Conservation (phyloP, 805 yeast genomes). For the Wickerhamiella dianesei region DNA sequence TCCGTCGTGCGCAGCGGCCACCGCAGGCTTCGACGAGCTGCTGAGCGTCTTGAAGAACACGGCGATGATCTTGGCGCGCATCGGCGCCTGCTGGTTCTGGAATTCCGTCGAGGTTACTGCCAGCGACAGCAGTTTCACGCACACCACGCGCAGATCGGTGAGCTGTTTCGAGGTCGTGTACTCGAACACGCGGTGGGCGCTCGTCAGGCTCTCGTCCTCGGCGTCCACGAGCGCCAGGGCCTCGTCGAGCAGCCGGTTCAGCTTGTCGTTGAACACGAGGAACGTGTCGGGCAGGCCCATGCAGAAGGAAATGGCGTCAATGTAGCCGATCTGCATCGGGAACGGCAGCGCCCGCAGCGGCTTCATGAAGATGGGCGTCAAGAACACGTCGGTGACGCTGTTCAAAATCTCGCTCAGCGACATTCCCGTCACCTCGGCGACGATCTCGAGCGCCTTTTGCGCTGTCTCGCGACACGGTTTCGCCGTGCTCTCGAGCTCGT, state of each 20-base stretch:
- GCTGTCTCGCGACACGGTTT: conserved; percentile 71
- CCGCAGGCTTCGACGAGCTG: conserved; percentile 70
- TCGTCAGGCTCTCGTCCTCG: conserved; percentile 88
- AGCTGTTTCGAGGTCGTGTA: conserved; percentile 80
- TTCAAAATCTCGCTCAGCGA: conserved; percentile 63
- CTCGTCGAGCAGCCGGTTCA: conserved; percentile 71
- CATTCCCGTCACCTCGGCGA: conserved; percentile 57
- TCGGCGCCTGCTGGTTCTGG: conserved; percentile 42
- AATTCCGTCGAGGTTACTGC: conserved; percentile 80
- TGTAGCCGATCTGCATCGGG: conserved; percentile 97
- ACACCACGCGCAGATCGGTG: conserved; percentile 75
- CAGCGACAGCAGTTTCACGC: conserved; percentile 67
- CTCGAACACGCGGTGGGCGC: conserved; percentile 73
- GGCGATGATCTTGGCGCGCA: conserved; percentile 73
- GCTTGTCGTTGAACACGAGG: conserved; percentile 75
- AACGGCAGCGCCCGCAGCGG: conserved; percentile 94
- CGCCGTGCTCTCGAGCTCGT: conserved; percentile 84
- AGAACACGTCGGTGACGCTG: conserved; percentile 66
- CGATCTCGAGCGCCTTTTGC: conserved; percentile 48
- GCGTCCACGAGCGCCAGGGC: conserved; percentile 94
- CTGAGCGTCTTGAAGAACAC: conserved; percentile 90
- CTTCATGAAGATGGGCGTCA: conserved; percentile 92
- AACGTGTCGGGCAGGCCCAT: conserved; percentile 68
- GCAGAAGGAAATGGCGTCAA: conserved; percentile 93
- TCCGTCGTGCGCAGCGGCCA: conserved; percentile 88